phyloP scores from a whole-genome alignment of 2,329 filamentous ascomycete species.

The Alternaria hordeiaustralica region DNA sequence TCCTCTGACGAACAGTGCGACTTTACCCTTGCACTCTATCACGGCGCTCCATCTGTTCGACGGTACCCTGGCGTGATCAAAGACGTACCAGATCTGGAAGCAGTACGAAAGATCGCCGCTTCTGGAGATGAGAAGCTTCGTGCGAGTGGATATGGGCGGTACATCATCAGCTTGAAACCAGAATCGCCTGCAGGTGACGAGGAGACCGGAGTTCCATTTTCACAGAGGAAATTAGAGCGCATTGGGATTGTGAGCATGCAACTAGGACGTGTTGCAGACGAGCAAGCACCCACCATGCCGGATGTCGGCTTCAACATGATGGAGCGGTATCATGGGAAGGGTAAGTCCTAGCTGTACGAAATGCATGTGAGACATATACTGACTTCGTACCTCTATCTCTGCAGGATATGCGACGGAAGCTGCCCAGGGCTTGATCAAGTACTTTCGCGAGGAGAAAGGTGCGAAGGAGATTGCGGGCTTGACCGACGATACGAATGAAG shows the following conservation, averaged over 20 bases:
- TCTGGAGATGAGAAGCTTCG: conserved; percentile 10
- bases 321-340: conserved; percentile 17
- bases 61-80: not conserved
- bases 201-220: not conserved
- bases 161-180: conserved; percentile 29
- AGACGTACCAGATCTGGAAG: conserved; percentile 1
- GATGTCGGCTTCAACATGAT: conserved; percentile 27
- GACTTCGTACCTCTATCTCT: no score
- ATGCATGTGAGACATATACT: no score
- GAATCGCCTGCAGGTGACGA: not conserved
- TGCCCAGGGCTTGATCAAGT: conserved; percentile 2
- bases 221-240: not conserved
- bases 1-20: conserved; percentile 20
- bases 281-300: conserved; percentile 15
- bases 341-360: no score
- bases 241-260: conserved; percentile 32
- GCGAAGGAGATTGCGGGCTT: conserved; percentile 12
- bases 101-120: conserved; percentile 15
- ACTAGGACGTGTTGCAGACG: conserved; percentile 14
- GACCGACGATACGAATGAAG: conserved; percentile 18
- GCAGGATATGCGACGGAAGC: conserved; percentile 25
- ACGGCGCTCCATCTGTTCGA: conserved; percentile 1
- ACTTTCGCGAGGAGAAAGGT: conserved; percentile 8
- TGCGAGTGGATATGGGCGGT: conserved; percentile 35
- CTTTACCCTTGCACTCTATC: conserved; percentile 11